phyloP scores from a whole-genome alignment of 1,284 basidiomycete genomes.

The Bjerkandera adusta region DNA sequence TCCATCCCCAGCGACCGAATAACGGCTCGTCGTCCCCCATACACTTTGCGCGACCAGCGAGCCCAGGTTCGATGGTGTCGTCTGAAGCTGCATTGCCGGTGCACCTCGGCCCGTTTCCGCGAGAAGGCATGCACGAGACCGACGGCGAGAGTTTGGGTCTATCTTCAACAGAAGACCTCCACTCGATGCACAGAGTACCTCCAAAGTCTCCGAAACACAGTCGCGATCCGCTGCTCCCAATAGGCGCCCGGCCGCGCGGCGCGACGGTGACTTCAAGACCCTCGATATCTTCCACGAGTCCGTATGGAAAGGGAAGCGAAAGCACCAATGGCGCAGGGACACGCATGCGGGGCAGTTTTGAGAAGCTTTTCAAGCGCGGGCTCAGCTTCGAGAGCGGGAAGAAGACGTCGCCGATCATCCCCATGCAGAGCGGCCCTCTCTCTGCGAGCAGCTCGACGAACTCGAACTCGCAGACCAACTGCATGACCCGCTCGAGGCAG shows the following conservation, averaged over 20 bases:
- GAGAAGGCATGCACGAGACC: slow-evolving; percentile 28
- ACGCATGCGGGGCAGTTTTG: slow-evolving; percentile 51
- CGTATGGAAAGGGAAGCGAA: slow-evolving; percentile 27
- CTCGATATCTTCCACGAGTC: slow-evolving; percentile 25
- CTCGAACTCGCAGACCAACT: slow-evolving; percentile 12
- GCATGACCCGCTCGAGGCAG: slow-evolving; percentile 22
- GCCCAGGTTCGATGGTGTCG: slow-evolving; percentile 30
- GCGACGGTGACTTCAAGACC: slow-evolving; percentile 24
- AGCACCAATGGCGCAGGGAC: slow-evolving; percentile 32
- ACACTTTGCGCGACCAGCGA: slow-evolving; percentile 34
- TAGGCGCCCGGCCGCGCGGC: slow-evolving; percentile 29
- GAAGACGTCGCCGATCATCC: slow-evolving; percentile 18
- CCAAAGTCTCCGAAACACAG: slow-evolving; percentile 49
- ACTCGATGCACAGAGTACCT: slow-evolving; percentile 20
- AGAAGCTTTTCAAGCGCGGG: slow-evolving; percentile 51
- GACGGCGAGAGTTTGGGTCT: slow-evolving; percentile 30
- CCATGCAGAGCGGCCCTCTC: slow-evolving; percentile 4
- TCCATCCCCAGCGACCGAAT: slow-evolving; percentile 60
- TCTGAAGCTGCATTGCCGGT: slow-evolving; percentile 26
- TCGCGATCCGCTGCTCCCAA: slow-evolving; percentile 64
- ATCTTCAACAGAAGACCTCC: slow-evolving; percentile 29
- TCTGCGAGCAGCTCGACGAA: slow-evolving; percentile 3
- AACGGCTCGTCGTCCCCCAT: slow-evolving; percentile 33
- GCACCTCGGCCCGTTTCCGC: slow-evolving; percentile 27
- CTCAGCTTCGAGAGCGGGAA: slow-evolving; percentile 47